Percentiles rank a stretch among this genome's conserved stretches.
phyloP scores from a whole-genome alignment of 1,139 yeast genomes.

The Tardiomyces blankii region DNA sequence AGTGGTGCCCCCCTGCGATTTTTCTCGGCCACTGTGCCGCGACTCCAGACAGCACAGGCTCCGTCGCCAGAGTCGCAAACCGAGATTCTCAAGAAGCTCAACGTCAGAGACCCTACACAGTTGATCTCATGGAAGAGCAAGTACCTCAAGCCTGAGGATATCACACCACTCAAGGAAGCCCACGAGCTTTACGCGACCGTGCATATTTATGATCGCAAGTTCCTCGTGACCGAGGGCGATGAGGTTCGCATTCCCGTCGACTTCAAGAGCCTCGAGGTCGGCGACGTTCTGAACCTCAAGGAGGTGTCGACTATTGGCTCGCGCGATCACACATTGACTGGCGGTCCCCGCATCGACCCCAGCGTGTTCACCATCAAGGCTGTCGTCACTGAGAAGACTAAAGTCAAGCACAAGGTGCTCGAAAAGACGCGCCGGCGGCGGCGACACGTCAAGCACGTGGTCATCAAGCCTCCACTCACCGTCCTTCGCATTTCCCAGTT shows the following conservation, averaged over 20 bases:
- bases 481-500: conserved; percentile 65
- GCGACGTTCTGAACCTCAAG: conserved; percentile 61
- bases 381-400: conserved; percentile 74
- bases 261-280: conserved; percentile 65
- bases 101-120: conserved; percentile 6
- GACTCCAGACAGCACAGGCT: too few species aligned
- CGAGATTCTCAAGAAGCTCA: background rate
- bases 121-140: conserved; percentile 10
- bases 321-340: conserved; percentile 62
- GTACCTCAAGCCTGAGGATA: conserved; percentile 24
- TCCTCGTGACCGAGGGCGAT: conserved; percentile 87
- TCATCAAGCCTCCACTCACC: conserved; percentile 72
- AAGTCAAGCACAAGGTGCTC: conserved; percentile 64
- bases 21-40: too few species aligned
- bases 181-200: conserved; percentile 64
- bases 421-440: conserved; percentile 67
- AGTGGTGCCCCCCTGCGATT: too few species aligned
- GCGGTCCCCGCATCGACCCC: conserved; percentile 40
- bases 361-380: conserved; percentile 56
- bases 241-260: conserved; percentile 65
- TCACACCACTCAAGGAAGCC: conserved; percentile 55
- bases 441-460: conserved; percentile 70
- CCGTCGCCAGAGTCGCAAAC: background rate
- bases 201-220: conserved; percentile 74
- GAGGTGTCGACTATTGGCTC: conserved; percentile 80